Base-by-base conservation (phyloP, 2,329 filamentous ascomycete genomes). In the Venturia effusa region DNA sequence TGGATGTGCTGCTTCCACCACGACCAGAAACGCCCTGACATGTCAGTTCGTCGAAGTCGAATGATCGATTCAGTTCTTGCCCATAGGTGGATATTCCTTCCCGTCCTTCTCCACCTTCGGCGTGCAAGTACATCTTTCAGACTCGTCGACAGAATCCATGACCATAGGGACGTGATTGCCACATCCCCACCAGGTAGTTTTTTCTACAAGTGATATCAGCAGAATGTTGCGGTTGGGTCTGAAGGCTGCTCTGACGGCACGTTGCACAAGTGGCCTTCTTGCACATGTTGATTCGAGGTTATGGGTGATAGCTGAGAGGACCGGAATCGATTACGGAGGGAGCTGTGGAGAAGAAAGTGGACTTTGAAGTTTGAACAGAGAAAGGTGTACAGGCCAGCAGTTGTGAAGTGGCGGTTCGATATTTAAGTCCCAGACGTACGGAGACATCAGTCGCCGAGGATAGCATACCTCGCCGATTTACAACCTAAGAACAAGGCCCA, bases 161-260 rank as follows among this genome's bases (percentile, higher is more conserved):
- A 90, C 86, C 40, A 37, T 73, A 15, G 83, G 76, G 68, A 88
- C 77, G 75, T 89, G 84, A 66, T 69, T 77, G 67, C 85, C 85
- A 73, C 86, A 88, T 66, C 86, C 86, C 76, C 79, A 83, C 86
- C 86, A 89, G 64, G 83, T 81, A 48, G 76, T 74, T 71, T 86
- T 86, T 66, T 79, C 84, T 84, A 65, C 63, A 71, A 59, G 67
- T 66, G n/a, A 64, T 62, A 55, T n/a, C 37, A 32, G 63, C 59
- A 7, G 27, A 62, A 37, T 45, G 43, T 37, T 30, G 54, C 39
- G 27, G 43, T 57, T 45, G 60, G 27, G 30, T 57, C 48, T n/a
- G 51, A 34, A 15, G 11, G 22, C 45, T 84, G 11, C 6, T 24
- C 45, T 70, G 80, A 88, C 86, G 77, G 77, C 87, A 89, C 61